Evolutionary conservation across 2,329 filamentous ascomycete genomes (phyloP).

Genomic region (Arthroderma sp.): DNA sequence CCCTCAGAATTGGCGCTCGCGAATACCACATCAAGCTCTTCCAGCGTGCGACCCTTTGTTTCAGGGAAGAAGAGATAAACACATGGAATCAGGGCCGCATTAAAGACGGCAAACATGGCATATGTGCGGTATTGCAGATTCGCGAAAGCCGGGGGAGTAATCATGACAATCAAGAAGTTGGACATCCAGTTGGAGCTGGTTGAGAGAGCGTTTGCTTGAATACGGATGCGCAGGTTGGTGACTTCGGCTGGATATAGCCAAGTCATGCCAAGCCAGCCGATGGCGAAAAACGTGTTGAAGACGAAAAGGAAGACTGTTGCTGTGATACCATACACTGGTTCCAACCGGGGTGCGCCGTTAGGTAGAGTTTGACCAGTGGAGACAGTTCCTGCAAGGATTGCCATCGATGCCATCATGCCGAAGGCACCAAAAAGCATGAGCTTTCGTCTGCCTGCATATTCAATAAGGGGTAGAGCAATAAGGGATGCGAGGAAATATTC

Average conservation of each 20-base stretch:
- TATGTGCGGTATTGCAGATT: slow-evolving; percentile 33
- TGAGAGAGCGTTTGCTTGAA: slow-evolving; percentile 9
- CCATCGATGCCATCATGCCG: slow-evolving; percentile 4
- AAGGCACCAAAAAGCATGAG: slow-evolving; percentile 17
- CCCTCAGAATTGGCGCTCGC: not conserved
- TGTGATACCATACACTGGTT: not conserved
- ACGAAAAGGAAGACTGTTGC: slow-evolving; percentile 39
- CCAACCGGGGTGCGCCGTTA: not conserved
- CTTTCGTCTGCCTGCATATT: slow-evolving; percentile 3
- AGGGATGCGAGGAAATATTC: slow-evolving; percentile 6
- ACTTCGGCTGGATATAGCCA: slow-evolving; percentile 41
- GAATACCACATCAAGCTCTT: slow-evolving; percentile 10
- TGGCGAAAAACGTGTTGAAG: slow-evolving; percentile 55
- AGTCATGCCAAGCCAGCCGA: slow-evolving; percentile 50
- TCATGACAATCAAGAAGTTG: slow-evolving; percentile 12
- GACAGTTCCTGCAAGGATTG: slow-evolving; percentile 1
- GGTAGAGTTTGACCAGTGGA: not conserved
- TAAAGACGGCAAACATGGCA: slow-evolving; percentile 24
- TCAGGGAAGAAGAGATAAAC: slow-evolving; percentile 12
- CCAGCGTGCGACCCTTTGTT: slow-evolving; percentile 8
- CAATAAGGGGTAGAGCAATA: slow-evolving; percentile 3
- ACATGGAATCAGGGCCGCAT: slow-evolving; percentile 7
- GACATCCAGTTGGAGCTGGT: slow-evolving; percentile 16
- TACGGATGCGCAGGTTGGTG: slow-evolving; percentile 42
- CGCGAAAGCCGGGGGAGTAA: slow-evolving; percentile 13